phyloP scores from a whole-genome alignment of 208 protist species.

The Wallacemonas collosoma region DNA sequence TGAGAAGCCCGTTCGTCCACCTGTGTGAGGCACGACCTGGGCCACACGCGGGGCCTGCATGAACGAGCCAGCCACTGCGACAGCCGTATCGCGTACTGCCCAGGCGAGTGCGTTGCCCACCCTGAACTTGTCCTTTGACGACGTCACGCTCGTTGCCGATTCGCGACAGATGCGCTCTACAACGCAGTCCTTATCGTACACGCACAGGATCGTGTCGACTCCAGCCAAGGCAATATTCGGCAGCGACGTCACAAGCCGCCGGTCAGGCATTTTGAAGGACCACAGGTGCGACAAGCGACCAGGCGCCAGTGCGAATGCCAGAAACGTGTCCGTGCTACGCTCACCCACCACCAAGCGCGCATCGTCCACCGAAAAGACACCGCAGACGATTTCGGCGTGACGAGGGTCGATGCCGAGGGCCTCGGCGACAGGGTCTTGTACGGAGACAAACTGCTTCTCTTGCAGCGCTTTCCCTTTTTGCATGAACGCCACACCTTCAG shows the following conservation, averaged over 20 bases:
- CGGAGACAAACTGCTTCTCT: conserved; percentile 48
- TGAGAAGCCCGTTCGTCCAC: conserved; percentile 17
- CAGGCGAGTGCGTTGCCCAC: conserved; percentile 72
- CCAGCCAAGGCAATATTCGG: conserved; percentile 49
- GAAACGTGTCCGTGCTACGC: conserved; percentile 66
- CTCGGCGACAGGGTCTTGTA: conserved; percentile 35
- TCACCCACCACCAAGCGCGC: conserved; percentile 56
- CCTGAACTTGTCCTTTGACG: conserved; percentile 71
- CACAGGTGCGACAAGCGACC: conserved; percentile 39
- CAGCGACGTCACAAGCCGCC: conserved; percentile 67
- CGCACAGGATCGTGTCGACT: conserved; percentile 51
- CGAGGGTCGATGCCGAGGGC: conserved; percentile 37
- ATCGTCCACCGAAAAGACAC: conserved; percentile 54
- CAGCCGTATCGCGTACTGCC: conserved; percentile 36
- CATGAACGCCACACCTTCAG: conserved; percentile 49
- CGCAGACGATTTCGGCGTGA: conserved; percentile 60
- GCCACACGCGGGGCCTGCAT: conserved; percentile 67
- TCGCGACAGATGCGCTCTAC: conserved; percentile 61
- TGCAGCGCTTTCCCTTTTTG: conserved; percentile 59
- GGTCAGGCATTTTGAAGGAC: conserved; percentile 57
- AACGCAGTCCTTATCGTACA: conserved; percentile 53
- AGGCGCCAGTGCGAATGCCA: conserved; percentile 48
- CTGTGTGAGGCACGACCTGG: conserved; percentile 32
- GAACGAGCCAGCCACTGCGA: conserved; percentile 79
- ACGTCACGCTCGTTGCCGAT: conserved; percentile 21